These are phyloP conservation scores for Ophiostoma sp. DNA, from an alignment of 2,329 filamentous ascomycete species.

Conservation along the genomic window DNA sequence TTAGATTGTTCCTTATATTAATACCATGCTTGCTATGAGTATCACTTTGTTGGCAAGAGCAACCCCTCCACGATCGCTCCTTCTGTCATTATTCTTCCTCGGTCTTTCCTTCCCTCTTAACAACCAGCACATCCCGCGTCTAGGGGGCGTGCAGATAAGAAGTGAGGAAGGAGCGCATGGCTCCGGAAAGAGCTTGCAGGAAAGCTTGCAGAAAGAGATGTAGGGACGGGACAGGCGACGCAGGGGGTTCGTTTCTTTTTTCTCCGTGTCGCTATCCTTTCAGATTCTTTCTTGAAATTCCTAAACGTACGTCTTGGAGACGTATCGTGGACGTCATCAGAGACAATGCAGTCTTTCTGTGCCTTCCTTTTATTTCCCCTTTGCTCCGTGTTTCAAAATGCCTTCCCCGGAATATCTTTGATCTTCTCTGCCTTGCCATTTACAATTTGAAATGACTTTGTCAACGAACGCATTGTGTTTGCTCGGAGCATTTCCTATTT, in stretches of 20 bases:
- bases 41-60: not conserved
- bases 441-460: not conserved
- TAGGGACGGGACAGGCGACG: conserved; percentile 7
- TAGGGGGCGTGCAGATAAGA: not conserved
- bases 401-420: not conserved
- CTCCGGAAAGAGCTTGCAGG: conserved; percentile 6
- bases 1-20: not conserved
- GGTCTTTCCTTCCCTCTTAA: not conserved
- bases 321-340: not conserved
- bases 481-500: not conserved
- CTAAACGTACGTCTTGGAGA: not conserved
- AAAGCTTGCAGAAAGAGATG: not conserved
- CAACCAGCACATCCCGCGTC: not conserved
- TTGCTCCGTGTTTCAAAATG: not conserved
- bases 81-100: not conserved
- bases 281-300: not conserved
- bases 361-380: not conserved
- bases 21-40: not conserved
- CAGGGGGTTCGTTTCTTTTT: not conserved
- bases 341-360: not conserved
- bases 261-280: not conserved
- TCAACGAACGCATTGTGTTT: not conserved
- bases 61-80: not conserved
- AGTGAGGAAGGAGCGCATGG: not conserved
- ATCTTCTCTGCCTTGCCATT: not conserved